Base-by-base conservation (phyloP, 257 asterid genomes). In the Scutellaria minor region DNA sequence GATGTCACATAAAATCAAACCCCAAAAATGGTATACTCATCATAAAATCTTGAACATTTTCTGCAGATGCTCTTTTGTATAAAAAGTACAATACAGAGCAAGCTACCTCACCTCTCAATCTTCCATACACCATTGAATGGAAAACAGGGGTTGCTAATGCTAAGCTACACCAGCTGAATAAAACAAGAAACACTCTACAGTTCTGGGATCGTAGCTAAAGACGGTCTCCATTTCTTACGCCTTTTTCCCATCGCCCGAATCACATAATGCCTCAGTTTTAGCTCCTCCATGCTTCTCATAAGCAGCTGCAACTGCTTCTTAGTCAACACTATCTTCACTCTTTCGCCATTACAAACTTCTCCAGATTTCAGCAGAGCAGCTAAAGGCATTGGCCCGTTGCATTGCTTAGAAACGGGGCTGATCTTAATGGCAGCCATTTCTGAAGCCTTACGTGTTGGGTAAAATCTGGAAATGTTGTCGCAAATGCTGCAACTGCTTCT, bases 241-340 rank as follows among this genome's bases (percentile, higher is more conserved):
- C 57, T 44, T 55, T 45, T 67, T 47, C 58, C 14, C 6, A 42
- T 20, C 1, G 72, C 62, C 42, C 57, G 91, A 73, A 78, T 13
- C 64, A 62, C 65, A 0, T 70, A n/a, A 64, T 64, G 66, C 27
- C 72, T 71, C 76, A 59, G 22, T 7, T 66, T 78, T 3, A 82
- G 53, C 78, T 78, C 83, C 76, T 69, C 83, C 18, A 71, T 66
- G 8, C 74, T 76, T 12, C 44, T 76, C n/a, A 72, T 47, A 12
- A 90, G 83, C 79, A 78, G 53, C 84, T 82, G 79, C 77, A 85
- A 51, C 75, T 90, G 93, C 77, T 83, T 81, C 81, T 64, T 85
- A 11, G 75, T 80, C 59, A 86, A 37, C 55, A 86, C 85, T 66
- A 90, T 82, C 83, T 80, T 88, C 51, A 90, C 74, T 71, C 82